Evolutionary conservation across 2,329 filamentous ascomycete species (phyloP).

Genomic region (Colletotrichum limetticola): DNA sequence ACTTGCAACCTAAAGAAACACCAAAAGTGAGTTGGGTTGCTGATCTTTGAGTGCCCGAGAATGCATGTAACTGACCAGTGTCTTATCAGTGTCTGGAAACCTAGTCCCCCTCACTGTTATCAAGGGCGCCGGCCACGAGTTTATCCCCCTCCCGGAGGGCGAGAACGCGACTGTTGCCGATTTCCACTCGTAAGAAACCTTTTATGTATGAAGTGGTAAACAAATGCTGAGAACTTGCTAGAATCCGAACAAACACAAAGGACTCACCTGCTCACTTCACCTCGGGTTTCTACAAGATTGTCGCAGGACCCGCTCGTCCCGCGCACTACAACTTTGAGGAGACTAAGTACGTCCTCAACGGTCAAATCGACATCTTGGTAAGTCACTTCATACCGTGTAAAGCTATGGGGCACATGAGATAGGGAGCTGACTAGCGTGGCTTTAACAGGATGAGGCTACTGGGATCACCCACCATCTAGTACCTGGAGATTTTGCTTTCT

Average conservation of each 20-base stretch:
- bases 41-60: too few species aligned
- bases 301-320: conserved; percentile 22
- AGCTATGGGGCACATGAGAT: background rate
- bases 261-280: conserved; percentile 10
- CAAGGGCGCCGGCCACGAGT: conserved; percentile 31
- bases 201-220: too few species aligned
- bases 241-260: conserved; percentile 20
- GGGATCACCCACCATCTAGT: conserved; percentile 7
- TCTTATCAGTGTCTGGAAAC: conserved; percentile 31
- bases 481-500: conserved; percentile 12
- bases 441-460: conserved; percentile 10
- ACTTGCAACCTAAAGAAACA: background rate
- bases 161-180: conserved; percentile 32
- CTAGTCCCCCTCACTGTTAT: conserved; percentile 31
- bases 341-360: conserved; percentile 42
- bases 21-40: too few species aligned
- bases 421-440: background rate
- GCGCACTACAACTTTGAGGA: conserved; percentile 39
- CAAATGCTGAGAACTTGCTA: background rate
- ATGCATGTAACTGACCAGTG: too few species aligned
- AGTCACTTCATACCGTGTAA: background rate
- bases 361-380: conserved; percentile 29
- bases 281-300: conserved; percentile 32
- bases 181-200: conserved; percentile 25
- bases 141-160: conserved; percentile 28